Evolutionary conservation across 208 protist species (phyloP).

Genomic region (Naegleria gruberi): DNA sequence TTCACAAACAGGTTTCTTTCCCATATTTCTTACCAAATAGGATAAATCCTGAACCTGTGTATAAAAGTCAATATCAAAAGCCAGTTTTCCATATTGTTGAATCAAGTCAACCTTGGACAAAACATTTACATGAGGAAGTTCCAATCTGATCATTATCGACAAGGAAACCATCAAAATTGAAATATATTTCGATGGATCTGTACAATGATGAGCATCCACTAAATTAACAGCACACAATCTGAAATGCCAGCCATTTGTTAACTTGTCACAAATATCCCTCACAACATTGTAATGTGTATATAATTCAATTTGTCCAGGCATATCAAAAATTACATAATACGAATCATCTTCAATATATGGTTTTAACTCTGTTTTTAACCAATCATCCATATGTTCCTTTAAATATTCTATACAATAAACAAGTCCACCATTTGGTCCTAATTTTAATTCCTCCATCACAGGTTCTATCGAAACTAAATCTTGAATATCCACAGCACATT

Average conservation of each 20-base stretch:
- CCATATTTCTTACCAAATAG: constrained; percentile 49
- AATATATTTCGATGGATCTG: constrained; percentile 87
- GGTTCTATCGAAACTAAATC: constrained; percentile 21
- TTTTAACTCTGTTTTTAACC: constrained; percentile 18
- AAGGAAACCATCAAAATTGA: constrained; percentile 83
- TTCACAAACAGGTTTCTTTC: neutral
- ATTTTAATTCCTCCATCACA: constrained; percentile 73
- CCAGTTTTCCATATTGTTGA: constrained; percentile 40
- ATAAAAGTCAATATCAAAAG: constrained; percentile 75
- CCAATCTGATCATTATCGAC: constrained; percentile 84
- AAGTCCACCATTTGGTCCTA: constrained; percentile 95
- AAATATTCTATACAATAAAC: constrained; percentile 94
- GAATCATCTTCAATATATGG: constrained; percentile 40
- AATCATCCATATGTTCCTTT: constrained; percentile 33
- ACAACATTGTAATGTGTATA: constrained; percentile 87
- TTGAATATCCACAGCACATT: constrained; percentile 23
- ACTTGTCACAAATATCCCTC: constrained; percentile 58
- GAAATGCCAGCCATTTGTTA: constrained; percentile 33
- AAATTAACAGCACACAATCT: constrained; percentile 70
- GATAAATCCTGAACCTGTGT: constrained; percentile 68
- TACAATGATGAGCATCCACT: constrained; percentile 84
- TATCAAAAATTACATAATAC: constrained; percentile 92
- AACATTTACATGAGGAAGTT: constrained; percentile 91
- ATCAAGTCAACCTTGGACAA: constrained; percentile 93
- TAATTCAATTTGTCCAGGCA: constrained; percentile 97